phyloP scores from a whole-genome alignment of 1,139 yeast species.

The Nakaseomyces glabratus region DNA sequence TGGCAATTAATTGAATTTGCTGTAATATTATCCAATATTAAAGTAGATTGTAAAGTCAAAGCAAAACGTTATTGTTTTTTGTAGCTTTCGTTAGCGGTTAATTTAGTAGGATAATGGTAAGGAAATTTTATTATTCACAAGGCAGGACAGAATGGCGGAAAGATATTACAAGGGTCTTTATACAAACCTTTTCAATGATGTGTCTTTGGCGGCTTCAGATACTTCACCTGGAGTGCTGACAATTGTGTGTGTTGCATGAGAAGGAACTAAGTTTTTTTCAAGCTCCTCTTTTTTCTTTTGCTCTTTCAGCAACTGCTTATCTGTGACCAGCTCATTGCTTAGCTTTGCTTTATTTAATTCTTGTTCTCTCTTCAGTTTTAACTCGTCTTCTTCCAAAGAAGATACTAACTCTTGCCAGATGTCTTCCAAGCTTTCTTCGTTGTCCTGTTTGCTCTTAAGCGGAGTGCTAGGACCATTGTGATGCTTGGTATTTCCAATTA shows the following conservation, averaged over 20 bases:
- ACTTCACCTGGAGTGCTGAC: slow-evolving; percentile 34
- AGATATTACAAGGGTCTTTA: slow-evolving; percentile 14
- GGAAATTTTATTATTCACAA: neutral
- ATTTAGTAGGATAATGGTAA: too few species aligned
- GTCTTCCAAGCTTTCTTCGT: slow-evolving; percentile 25
- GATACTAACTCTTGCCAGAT: slow-evolving; percentile 23
- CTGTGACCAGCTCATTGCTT: neutral
- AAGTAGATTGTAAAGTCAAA: too few species aligned
- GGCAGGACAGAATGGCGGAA: neutral
- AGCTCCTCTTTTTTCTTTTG: slow-evolving; percentile 23
- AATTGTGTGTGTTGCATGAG: slow-evolving; percentile 23
- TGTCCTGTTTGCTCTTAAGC: slow-evolving; percentile 7
- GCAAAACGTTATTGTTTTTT: too few species aligned
- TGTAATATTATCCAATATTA: too few species aligned
- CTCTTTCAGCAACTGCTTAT: slow-evolving; percentile 18
- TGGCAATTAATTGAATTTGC: too few species aligned
- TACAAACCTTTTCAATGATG: slow-evolving; percentile 29
- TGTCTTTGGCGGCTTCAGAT: slow-evolving; percentile 30
- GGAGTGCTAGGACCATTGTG: neutral
- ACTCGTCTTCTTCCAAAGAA: slow-evolving; percentile 14
- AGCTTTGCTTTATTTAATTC: neutral
- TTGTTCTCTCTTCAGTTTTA: neutral
- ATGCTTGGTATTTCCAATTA: neutral
- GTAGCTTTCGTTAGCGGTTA: too few species aligned
- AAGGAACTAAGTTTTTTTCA: neutral